Base-by-base conservation (phyloP, 345 rosid genomes). In the Aquilaria sinensis region DNA sequence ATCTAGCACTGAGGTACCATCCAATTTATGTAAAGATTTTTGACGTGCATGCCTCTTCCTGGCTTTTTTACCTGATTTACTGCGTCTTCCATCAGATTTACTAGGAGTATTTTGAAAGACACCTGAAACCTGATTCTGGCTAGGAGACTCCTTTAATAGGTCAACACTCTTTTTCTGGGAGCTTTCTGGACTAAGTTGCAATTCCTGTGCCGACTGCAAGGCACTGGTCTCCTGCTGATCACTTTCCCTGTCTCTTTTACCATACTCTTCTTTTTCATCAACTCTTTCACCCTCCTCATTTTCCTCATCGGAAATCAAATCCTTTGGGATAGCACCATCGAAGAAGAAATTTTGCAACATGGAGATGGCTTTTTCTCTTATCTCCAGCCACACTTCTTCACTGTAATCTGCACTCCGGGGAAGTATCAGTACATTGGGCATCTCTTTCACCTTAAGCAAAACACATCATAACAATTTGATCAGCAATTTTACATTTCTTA, bases 381-480 rank as follows among this genome's bases (percentile, higher is more conserved):
- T 87, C 81, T 95, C 98, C 85, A 91, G 76, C 99, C 99, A 95
- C 46, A 87, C 98, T 81, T 95, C 99, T 85, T 95, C 99, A 73
- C 98, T 95, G 69, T 91, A 95, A 85, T 95, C 99, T 37, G 98
- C 99, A 84, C 99, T 89, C 48, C 85, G 96, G 30, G 99, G 98
- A 73, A 89, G 94, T 72, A 95, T 77, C 77, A 95, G 76, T 64
- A 95, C 99, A 80, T 89, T 95, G 56, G 99, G 98, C 99, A 91
- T 91, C 82, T 95, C 99, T 81, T 83, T 89, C 73, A 95, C 88
- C 99, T 91, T 79, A 61, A 73, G 51, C 57, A 56, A 53, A 37
- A 73, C 62, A 48, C 49, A 59, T 51, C 2, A 34, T 50, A 49
- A 53, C 6, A 65, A 48, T 11, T 65, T 33, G 1, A 34, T 65